These are phyloP conservation scores for Coprinellus aureogranulatus DNA, from an alignment of 768 basidiomycete genomes.

Conservation along the genomic window DNA sequence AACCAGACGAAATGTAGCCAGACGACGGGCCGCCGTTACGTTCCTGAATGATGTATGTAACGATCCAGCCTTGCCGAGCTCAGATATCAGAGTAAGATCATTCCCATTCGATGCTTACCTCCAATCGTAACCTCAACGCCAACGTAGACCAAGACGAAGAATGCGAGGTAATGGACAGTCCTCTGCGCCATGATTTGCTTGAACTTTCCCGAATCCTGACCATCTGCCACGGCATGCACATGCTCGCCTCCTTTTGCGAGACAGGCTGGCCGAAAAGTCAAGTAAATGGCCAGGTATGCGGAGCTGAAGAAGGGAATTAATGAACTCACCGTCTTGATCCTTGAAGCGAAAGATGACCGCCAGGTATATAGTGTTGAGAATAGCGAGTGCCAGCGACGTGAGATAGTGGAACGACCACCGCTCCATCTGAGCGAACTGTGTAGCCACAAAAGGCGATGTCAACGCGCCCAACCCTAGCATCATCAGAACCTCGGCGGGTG, in stretches of 20 bases:
- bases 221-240: constrained; percentile 26
- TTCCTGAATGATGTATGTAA: constrained; percentile 42
- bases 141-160: constrained; percentile 66
- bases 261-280: constrained; percentile 44
- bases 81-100: neutral
- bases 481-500: neutral
- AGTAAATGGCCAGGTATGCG: neutral
- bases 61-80: constrained; percentile 52
- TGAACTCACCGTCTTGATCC: constrained; percentile 62
- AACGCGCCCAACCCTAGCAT: constrained; percentile 62
- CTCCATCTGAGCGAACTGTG: constrained; percentile 65
- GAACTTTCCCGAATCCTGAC: constrained; percentile 21
- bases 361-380: constrained; percentile 53
- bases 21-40: constrained; percentile 21
- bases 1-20: constrained; percentile 16
- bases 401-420: constrained; percentile 82
- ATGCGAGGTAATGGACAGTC: constrained; percentile 59
- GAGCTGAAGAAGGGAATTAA: neutral
- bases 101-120: constrained; percentile 24
- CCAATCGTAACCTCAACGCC: constrained; percentile 65
- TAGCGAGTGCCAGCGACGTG: constrained; percentile 61
- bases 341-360: constrained; percentile 64
- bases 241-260: constrained; percentile 51
- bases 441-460: constrained; percentile 70
- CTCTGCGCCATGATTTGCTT: constrained; percentile 51